These are phyloP conservation scores for Komagataea norvegica DNA, from an alignment of 1,139 yeast genomes.

Conservation along the genomic window DNA sequence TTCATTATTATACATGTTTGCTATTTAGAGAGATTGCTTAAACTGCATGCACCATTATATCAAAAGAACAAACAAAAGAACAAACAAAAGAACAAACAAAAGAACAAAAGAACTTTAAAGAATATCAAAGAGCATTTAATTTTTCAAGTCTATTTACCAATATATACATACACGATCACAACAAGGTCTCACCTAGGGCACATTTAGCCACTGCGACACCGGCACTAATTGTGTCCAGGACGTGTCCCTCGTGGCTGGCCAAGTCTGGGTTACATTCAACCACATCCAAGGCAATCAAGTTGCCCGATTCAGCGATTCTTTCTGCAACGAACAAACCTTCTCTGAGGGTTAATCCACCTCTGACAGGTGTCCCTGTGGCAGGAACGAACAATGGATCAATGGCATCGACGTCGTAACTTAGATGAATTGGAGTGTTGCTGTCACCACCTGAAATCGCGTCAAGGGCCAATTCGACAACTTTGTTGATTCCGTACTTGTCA, in stretches of 20 bases:
- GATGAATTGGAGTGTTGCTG: conserved; percentile 64
- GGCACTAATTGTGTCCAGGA: conserved; percentile 79
- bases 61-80: too few relatives aligned
- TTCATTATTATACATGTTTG: too few relatives aligned
- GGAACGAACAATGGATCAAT: conserved; percentile 93
- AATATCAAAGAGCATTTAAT: too few relatives aligned
- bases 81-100: too few relatives aligned
- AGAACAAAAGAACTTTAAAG: too few relatives aligned
- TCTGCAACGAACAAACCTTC: conserved; percentile 93
- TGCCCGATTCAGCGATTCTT: conserved; percentile 85
- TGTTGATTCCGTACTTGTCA: conserved; percentile 89
- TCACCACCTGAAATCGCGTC: conserved; percentile 73
- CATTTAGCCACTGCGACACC: conserved; percentile 92
- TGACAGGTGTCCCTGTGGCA: conserved; percentile 96
- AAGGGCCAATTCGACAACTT: conserved; percentile 89
- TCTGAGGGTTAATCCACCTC: conserved; percentile 91
- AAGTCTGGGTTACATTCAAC: conserved; percentile 92
- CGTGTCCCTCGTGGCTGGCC: conserved; percentile 74
- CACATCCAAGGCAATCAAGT: conserved; percentile 79
- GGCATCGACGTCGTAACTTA: conserved; percentile 95
- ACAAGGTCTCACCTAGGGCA: conserved; percentile 86
- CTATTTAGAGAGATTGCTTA: too few relatives aligned
- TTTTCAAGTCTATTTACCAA: too few relatives aligned
- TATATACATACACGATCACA: conserved; percentile 36
- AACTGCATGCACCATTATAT: too few relatives aligned